Evolutionary conservation across 129 eudicot genomes (phyloP).

Genomic region (Helichrysum umbraculigerum): DNA sequence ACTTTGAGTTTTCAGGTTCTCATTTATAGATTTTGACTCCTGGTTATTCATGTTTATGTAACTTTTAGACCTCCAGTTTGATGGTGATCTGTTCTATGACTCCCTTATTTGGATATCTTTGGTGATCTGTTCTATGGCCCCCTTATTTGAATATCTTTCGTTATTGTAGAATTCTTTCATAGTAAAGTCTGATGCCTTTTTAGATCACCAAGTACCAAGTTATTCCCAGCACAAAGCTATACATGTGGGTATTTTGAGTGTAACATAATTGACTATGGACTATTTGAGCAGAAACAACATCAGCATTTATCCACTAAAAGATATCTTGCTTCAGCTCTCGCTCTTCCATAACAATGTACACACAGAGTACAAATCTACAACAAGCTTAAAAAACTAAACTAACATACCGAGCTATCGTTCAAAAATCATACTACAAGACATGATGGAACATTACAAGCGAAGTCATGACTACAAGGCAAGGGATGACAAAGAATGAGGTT

Average conservation of each 20-base stretch:
- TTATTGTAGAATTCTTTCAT: background rate
- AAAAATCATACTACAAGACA: background rate
- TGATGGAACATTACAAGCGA: background rate
- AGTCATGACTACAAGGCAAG: constrained; percentile 14
- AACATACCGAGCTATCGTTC: background rate
- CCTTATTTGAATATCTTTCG: background rate
- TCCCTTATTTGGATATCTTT: background rate
- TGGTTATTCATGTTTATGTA: background rate
- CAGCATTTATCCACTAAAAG: background rate
- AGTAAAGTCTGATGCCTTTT: background rate
- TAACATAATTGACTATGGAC: background rate
- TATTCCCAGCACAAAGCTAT: background rate
- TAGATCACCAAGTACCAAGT: background rate
- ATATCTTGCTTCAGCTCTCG: background rate
- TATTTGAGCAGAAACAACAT: background rate
- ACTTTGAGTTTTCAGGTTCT: background rate
- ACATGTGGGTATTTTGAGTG: background rate
- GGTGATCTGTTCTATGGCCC: background rate
- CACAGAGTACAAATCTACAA: background rate
- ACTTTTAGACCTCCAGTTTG: background rate
- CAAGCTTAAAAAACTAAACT: background rate
- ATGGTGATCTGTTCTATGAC: background rate
- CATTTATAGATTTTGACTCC: background rate
- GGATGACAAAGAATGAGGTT: constrained; percentile 43
- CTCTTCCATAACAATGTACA: background rate